Evolutionary conservation across 257 asterid genomes (phyloP), one percentile per base, ranked within the genome.

Genomic region (Coffea eugenioides): DNA sequence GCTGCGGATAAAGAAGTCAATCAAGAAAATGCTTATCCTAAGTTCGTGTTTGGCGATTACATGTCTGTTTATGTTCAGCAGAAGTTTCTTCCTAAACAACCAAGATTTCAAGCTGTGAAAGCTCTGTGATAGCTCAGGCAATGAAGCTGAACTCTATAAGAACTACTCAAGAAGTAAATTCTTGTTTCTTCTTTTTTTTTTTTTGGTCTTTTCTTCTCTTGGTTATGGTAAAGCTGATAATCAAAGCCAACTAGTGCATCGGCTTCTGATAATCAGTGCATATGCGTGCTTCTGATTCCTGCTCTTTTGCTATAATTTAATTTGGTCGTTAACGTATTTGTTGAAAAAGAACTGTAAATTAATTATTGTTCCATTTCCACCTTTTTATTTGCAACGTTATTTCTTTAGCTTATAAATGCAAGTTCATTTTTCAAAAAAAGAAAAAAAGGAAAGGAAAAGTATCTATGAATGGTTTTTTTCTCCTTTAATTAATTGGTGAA

Each of bases 41-140:
- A 86, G 86, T 89, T 91, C 74, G 82, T 90, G 76, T 94, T 94
- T 83, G 97, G 91, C 75, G 97, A 94, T 52, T 94, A 94, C 73
- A 92, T 94, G 98, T 43, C 83, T 25, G 86, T 94, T 83, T 94
- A 92, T 88, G 84, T 78, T 46, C 87, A 89, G 6, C 98, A 94
- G 74, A 94, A 94, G 84, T 94, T 90, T 73, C 81, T 87, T 77
- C 93, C 97, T 49, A 94, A 94, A 74, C 97, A 94, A 82, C 98
- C 97, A 72, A 92, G 98, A 69, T 94, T 94, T 73, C 80, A 80
- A 74, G 97, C 97, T 76, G 93, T 92, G 68, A 87, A 82, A 79
- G 88, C 93, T 48, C 78, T 80, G 74, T 92, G 83, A 83, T 79
- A 0, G 69, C 18, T 59, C 21, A n/a, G 8, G 31, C 48, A 67